phyloP scores from a whole-genome alignment of 345 rosid species.

The Eucalyptus regnans region DNA sequence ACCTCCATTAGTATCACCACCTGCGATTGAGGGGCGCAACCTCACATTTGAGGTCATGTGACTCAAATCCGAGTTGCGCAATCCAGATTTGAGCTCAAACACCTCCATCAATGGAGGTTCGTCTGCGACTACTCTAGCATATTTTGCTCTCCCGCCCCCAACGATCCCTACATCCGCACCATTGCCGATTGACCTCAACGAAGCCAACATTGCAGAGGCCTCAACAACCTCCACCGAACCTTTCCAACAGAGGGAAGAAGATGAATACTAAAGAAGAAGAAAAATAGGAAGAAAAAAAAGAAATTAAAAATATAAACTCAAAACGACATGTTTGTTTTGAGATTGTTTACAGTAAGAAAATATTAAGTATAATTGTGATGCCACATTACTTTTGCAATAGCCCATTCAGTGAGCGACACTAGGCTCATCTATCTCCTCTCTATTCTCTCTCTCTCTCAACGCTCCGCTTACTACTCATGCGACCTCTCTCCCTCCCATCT shows the following conservation, averaged over 20 bases:
- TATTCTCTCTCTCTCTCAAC: too few relatives aligned
- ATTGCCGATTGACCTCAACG: background rate
- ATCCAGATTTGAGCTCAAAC: too few relatives aligned
- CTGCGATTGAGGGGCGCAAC: background rate
- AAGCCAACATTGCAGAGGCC: background rate
- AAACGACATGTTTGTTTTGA: accelerated
- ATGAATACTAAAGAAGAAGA: background rate
- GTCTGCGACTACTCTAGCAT: background rate
- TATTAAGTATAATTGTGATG: too few relatives aligned
- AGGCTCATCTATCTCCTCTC: too few relatives aligned
- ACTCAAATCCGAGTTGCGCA: too few relatives aligned
- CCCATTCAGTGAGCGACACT: too few relatives aligned
- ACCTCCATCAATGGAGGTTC: background rate
- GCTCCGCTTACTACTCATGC: accelerated
- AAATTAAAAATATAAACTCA: background rate
- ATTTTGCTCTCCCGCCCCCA: background rate
- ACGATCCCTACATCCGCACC: background rate
- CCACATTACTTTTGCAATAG: too few relatives aligned
- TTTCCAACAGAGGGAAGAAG: background rate
- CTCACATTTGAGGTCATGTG: background rate
- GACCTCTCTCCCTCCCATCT: too few relatives aligned
- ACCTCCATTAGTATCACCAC: background rate
- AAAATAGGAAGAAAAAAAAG: background rate
- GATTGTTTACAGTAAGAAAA: background rate
- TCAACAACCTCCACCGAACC: background rate